Base-by-base conservation (phyloP, 805 yeast species). In the Lipomyces starkeyi region DNA sequence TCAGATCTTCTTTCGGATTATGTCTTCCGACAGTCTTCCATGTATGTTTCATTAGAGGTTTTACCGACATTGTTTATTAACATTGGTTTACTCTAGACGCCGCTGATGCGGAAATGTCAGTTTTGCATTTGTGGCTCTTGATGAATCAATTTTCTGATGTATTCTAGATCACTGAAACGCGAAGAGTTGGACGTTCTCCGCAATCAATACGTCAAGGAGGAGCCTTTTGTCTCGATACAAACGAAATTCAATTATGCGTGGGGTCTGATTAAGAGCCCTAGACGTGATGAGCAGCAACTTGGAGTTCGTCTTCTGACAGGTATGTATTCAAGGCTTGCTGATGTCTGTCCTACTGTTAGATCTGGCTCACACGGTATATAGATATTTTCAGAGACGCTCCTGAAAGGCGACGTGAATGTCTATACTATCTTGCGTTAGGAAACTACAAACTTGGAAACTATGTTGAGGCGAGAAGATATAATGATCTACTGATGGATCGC, bases 171-270 rank as follows among this genome's bases (percentile, higher is more conserved):
- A 8, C 57, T 70, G 25, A 62, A 52, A n/a, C 69, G 60, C 3
- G 71, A 89, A 65, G 97, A 94, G 74, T 83, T 95, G 55, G 88
- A 86, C 17, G 85, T 93, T 0, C 84, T 95, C 37, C 88, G 86
- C 71, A 85, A 87, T 73, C 97, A 92, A 74, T 92, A 91, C 54
- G 85, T 87, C 34, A 82, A 89, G 1, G 98, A 95, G 77, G 88
- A 90, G 40, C 97, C 95, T 4, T 82, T 84, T 53, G 93, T 91
- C 0, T 84, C 93, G 0, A 84, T 91, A 0, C 98, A 93, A 78
- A 89, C 97, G 1, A 86, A 88, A 66, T 95, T 95, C 84, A 95
- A 96, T 79, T 91, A 91, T 74, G 97, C 98, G 0, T 95, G 99
- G 99, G 99, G 96, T 2, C 82, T 95, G 61, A 86, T 96, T 70